Conservation (phyloP, 2,329 filamentous ascomycete species). For the Neopestalotiopsis rosae region DNA sequence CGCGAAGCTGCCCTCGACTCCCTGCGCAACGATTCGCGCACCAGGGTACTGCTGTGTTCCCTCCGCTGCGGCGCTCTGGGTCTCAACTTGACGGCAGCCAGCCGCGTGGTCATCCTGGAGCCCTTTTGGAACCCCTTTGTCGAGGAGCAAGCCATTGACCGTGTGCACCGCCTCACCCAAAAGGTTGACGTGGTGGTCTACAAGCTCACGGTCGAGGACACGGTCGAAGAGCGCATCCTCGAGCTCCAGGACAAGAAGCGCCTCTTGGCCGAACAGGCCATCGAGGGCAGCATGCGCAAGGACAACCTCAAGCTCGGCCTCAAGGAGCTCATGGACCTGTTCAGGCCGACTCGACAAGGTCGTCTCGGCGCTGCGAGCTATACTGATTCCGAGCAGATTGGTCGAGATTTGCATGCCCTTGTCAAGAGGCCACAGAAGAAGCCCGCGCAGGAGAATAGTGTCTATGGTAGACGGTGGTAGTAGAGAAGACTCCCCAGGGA, state of each 20-base stretch:
- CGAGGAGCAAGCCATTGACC: conserved; percentile 98
- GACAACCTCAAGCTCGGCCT: conserved; percentile 82
- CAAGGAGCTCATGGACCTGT: conserved; percentile 91
- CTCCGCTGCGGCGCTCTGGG: conserved; percentile 92
- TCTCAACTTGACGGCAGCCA: conserved; percentile 92
- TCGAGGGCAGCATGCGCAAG: conserved; percentile 79
- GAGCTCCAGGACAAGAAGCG: conserved; percentile 94
- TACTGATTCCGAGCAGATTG: not conserved
- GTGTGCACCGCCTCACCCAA: conserved; percentile 97
- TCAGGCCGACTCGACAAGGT: conserved; percentile 57
- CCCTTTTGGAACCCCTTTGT: conserved; percentile 99
- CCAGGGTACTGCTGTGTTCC: conserved; percentile 87
- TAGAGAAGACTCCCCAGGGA: conserved; percentile 23
- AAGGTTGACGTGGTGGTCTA: conserved; percentile 94
- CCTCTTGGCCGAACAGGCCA: conserved; percentile 86
- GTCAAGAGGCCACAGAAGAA: conserved; percentile 1
- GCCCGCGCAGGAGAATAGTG: conserved; percentile 40
- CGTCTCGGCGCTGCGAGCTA: not conserved
- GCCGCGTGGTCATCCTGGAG: conserved; percentile 91
- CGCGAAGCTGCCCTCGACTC: conserved; percentile 84
- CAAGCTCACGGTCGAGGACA: conserved; percentile 85
- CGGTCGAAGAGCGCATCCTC: conserved; percentile 94
- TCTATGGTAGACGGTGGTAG: conserved; percentile 51
- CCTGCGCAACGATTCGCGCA: conserved; percentile 75
- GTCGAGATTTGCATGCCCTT: conserved; percentile 25